Percentiles rank a stretch among this genome's conserved stretches.
Conservation (phyloP, 1,284 basidiomycete species). For the Ustilago xerochloae region DNA sequence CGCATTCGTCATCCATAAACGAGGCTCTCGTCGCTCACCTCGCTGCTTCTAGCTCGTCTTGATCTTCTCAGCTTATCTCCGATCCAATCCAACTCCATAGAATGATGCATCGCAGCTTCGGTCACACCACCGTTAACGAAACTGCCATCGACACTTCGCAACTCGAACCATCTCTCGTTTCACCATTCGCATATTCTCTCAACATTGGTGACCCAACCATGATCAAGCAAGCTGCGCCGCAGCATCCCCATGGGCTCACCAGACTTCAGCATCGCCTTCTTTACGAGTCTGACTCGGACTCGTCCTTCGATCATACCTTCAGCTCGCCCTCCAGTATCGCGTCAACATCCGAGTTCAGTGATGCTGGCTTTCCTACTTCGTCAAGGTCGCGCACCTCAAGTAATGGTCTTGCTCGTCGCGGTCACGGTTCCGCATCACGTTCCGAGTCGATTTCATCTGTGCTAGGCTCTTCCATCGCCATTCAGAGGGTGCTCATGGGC, state of each 20-base stretch:
- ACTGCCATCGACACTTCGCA: conserved; percentile 11
- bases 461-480: conserved; percentile 29
- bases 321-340: conserved; percentile 38
- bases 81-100: background rate
- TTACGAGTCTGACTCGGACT: conserved; percentile 48
- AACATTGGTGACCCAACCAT: conserved; percentile 15
- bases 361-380: conserved; percentile 19
- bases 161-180: conserved; percentile 5
- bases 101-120: conserved; percentile 31
- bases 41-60: background rate
- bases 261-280: conserved; percentile 48
- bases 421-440: conserved; percentile 12
- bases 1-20: background rate
- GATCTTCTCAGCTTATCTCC: background rate
- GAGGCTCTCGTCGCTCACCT: background rate
- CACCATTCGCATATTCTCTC: conserved; percentile 18
- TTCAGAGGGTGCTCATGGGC: conserved; percentile 35
- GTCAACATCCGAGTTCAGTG: conserved; percentile 39
- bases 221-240: conserved; percentile 45
- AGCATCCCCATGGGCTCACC: conserved; percentile 35
- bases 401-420: conserved; percentile 6
- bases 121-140: conserved; percentile 1
- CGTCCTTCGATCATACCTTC: conserved; percentile 33
- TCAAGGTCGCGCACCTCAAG: conserved; percentile 20
- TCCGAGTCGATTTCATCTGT: conserved; percentile 37